Conservation (phyloP, 2,329 filamentous ascomycete genomes). For the Ophiognomonia clavigignenti-juglandacearum region DNA sequence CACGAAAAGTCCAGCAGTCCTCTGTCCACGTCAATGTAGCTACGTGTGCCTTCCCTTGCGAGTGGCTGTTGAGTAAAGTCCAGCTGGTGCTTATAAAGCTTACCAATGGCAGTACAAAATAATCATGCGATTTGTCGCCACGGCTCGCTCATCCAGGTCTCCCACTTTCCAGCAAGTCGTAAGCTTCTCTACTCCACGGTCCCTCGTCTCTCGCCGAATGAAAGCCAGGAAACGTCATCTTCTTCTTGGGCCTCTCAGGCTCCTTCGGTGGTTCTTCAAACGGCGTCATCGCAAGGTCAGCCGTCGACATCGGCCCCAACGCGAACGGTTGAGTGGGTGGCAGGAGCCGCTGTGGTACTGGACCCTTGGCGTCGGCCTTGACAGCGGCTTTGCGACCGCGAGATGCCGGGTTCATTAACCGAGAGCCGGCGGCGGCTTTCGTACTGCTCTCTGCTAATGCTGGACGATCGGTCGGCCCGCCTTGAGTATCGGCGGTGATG, state of each 20-base stretch:
- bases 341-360: conserved; percentile 38
- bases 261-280: conserved; percentile 3
- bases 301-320: conserved; percentile 10
- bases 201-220: conserved; percentile 47
- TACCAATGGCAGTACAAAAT: no score
- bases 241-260: conserved; percentile 21
- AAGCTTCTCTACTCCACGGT: conserved; percentile 65
- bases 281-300: conserved; percentile 18
- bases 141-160: conserved; percentile 36
- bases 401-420: conserved; percentile 43
- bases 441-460: background rate
- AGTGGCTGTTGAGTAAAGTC: no score
- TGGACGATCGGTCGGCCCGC: background rate
- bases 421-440: conserved; percentile 4
- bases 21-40: no score
- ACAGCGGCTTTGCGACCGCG: conserved; percentile 49
- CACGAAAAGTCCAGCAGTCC: no score
- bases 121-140: no score
- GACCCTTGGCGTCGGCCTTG: conserved; percentile 46
- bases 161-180: conserved; percentile 59
- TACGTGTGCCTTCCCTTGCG: no score
- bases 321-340: conserved; percentile 22
- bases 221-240: conserved; percentile 36
- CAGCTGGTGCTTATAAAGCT: no score
- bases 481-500: background rate